Base-by-base conservation (phyloP, 2,329 filamentous ascomycete species). In the Sodiomyces alkalinus region DNA sequence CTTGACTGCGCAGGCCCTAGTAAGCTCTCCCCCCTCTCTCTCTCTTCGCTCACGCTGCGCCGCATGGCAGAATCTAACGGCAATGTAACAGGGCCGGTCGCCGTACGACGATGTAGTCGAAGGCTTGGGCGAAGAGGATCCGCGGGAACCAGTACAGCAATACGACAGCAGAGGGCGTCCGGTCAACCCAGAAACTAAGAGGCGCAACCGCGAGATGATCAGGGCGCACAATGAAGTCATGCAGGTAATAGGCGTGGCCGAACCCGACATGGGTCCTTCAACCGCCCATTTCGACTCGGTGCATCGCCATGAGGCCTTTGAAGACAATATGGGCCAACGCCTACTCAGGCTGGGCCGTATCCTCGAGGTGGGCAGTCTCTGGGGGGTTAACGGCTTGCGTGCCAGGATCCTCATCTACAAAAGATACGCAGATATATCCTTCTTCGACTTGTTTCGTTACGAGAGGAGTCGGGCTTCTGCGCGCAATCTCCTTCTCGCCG, bases 151-250 rank as follows among this genome's bases (percentile, higher is more conserved):
- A 4, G 33, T 42, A 2, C 68, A 70, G 42, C 47, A 60, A 26
- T 72, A 65, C 39, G 68, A 74, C 37, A 54, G 58, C 22, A 58
- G 64, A 19, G 68, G 68, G 10, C 64, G 68, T 7, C 64, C 68
- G 4, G 41, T 67, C 27, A 73, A 73, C 37, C 56, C 56, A 0
- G 57, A 62, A 28, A 70, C 65, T 2, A 66, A 62, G 40, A 51
- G 53, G 9, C 59, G 69, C 36, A 71, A 70, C 37, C 58, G 61
- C 27, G 62, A 68, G 33, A 60, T 72, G 18, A 65, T 74, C 16
- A 57, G 68, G 28, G 61, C 68, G 7, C 68, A 74, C 40, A 74
- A 74, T 37, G 68, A 74, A 37, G 68, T 74, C 4, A 74, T 74
- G 68, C 56, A 62, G 12, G 66, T 71, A 7, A 73, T 74, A 21